A percentile compares a stretch with the other conserved stretches of the same genome.
These are phyloP conservation scores for Claviceps sp. DNA, from an alignment of 2,329 filamentous ascomycete genomes.

Conservation along the genomic window DNA sequence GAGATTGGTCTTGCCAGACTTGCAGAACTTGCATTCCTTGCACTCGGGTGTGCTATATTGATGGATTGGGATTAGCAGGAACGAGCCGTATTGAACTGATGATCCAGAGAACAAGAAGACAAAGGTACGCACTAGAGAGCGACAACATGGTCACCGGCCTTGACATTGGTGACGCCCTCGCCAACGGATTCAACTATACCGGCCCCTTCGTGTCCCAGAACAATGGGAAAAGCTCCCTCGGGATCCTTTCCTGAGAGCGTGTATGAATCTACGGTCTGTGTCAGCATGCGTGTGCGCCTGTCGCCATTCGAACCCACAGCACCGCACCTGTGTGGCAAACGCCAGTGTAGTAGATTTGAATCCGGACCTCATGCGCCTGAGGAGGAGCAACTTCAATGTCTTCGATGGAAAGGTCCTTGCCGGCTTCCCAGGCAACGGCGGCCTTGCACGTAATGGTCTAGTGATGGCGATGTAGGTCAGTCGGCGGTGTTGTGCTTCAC, in stretches of 20 bases:
- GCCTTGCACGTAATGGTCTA: constrained; percentile 96
- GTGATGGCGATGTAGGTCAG: neutral
- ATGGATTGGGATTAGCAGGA: neutral
- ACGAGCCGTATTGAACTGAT: neutral
- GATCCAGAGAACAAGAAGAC: neutral
- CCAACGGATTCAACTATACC: constrained; percentile 88
- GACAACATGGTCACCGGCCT: constrained; percentile 82
- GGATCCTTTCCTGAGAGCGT: constrained; percentile 93
- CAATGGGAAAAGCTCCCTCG: constrained; percentile 82
- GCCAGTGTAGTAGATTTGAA: constrained; percentile 93
- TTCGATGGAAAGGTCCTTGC: constrained; percentile 77
- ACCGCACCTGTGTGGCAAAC: constrained; percentile 86
- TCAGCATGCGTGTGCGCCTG: constrained; percentile 3
- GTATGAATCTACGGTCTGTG: constrained; percentile 57
- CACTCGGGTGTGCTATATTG: constrained; percentile 76
- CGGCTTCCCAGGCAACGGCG: constrained; percentile 93
- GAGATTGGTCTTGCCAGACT: constrained; percentile 97
- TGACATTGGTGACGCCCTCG: constrained; percentile 88
- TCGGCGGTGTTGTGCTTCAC: constrained; percentile 1
- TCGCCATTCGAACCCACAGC: neutral
- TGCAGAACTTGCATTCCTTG: constrained; percentile 98
- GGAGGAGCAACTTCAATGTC: constrained; percentile 86
- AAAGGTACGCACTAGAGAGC: constrained; percentile 57
- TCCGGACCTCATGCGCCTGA: constrained; percentile 85
- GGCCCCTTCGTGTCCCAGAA: constrained; percentile 82